Base-by-base conservation (phyloP, 306 rosid genomes). In the Urtica urens region DNA sequence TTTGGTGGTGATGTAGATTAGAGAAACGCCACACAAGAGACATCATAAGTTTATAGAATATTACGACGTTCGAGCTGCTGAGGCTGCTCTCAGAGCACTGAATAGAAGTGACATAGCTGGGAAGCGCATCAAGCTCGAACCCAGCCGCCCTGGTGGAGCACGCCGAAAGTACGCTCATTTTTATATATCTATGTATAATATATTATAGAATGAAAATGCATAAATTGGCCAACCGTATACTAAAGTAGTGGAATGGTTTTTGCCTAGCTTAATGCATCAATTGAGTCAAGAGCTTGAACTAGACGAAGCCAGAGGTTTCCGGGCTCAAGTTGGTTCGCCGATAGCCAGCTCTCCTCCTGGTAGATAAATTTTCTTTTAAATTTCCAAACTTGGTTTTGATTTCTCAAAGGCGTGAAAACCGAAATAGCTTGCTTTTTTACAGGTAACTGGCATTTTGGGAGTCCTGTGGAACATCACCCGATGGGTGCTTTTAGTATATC, bases 91-190 rank as follows among this genome's bases (percentile, higher is more conserved):
- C 26, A 75, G 78, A 64, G 87, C 92, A 62, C 72, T 87, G 67
- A 87, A 87, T 69, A 71, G 94, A 66, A 72, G 96, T 64, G 96
- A 87, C 64, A 87, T 87, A 56, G 96, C 94, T 51, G 96, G 96
- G 51, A 87, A 87, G 52, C 87, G 94, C 55, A 87, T 87, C 64
- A 87, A 87, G 58, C 96, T 87, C 27, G 96, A 87, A 80, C 96
- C 94, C 6, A 87, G 96, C 60, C 96, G 96, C 38, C 96, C 96
- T 60, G 96, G 96, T 42, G 96, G 96, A 64, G 92, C 94, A 22
- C 96, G 96, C 48, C 73, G 96, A 67, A 87, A 69, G 96, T 87
- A 73, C 75, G 55, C 22, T 52, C 43, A 21, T 57, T n/a, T n/a
- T n/a, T n/a, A 8, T 21, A 46, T 38, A 25, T 48, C 15, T 19